These are phyloP conservation scores for Marasmius fiardii DNA, from an alignment of 1,284 basidiomycete genomes.

Conservation along the genomic window DNA sequence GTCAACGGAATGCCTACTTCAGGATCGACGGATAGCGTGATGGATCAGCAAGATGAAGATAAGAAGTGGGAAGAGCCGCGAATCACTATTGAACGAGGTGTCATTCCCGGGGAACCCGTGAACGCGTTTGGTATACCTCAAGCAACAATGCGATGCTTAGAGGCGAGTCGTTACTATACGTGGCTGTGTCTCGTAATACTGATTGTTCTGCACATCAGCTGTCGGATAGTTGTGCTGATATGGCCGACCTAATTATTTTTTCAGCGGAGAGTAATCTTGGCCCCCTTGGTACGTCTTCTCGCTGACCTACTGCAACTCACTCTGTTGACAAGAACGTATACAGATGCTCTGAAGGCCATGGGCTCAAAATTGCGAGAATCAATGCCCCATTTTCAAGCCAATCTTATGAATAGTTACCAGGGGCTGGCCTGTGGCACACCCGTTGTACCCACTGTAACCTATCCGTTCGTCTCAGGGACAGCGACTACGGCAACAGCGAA, in stretches of 20 bases:
- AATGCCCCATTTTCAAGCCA: not conserved
- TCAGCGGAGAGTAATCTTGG: slow-evolving; percentile 52
- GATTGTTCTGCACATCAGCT: slow-evolving; percentile 36
- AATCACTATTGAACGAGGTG: slow-evolving; percentile 52
- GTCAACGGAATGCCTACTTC: not conserved
- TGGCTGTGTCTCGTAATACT: not conserved
- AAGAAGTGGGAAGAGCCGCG: slow-evolving; percentile 62
- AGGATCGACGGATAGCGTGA: not conserved
- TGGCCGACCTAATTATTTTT: slow-evolving; percentile 70
- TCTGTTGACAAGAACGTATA: not conserved
- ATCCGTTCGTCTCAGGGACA: not conserved
- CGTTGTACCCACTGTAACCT: slow-evolving; percentile 17
- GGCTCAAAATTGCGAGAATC: not conserved
- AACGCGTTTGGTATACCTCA: slow-evolving; percentile 84
- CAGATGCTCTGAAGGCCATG: not conserved
- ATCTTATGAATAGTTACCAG: not conserved
- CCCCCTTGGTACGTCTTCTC: slow-evolving; percentile 52
- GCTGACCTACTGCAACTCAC: too few relatives aligned
- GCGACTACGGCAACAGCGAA: slow-evolving; percentile 1
- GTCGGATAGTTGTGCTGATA: slow-evolving; percentile 72
- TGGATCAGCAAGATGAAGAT: slow-evolving; percentile 39
- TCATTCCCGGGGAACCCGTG: slow-evolving; percentile 72
- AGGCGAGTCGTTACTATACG: slow-evolving; percentile 39
- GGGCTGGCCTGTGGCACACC: not conserved
- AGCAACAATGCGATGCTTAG: slow-evolving; percentile 80